Percentiles rank a stretch among this genome's conserved stretches.
phyloP scores from a whole-genome alignment of 2,329 filamentous ascomycete species.

The Cercospora brassicicola region DNA sequence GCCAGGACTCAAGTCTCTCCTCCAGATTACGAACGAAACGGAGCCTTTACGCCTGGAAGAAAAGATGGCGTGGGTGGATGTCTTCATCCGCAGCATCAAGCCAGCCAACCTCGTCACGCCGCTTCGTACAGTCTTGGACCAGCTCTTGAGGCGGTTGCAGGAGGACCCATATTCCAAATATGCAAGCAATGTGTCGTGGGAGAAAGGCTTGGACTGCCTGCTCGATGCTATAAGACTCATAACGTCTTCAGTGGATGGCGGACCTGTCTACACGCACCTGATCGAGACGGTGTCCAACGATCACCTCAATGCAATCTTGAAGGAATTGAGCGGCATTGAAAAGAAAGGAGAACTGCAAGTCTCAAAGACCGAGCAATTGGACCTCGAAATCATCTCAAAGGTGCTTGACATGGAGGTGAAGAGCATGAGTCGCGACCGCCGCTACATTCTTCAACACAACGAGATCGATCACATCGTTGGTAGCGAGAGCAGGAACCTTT shows the following conservation, averaged over 20 bases:
- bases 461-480: conserved; percentile 66
- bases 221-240: conserved; percentile 29
- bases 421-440: conserved; percentile 67
- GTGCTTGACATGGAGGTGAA: conserved; percentile 70
- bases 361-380: conserved; percentile 47
- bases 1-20: conserved; percentile 62
- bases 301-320: conserved; percentile 32
- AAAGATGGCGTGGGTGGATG: conserved; percentile 74
- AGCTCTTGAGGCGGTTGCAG: conserved; percentile 68
- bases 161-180: conserved; percentile 56
- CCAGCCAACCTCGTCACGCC: conserved; percentile 74
- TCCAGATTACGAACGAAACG: conserved; percentile 57
- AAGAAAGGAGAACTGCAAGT: conserved; percentile 34
- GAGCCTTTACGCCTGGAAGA: conserved; percentile 52
- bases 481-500: conserved; percentile 72
- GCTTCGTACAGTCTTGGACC: conserved; percentile 73
- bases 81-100: conserved; percentile 75
- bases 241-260: conserved; percentile 27
- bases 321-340: conserved; percentile 36
- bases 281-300: conserved; percentile 36
- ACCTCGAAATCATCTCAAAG: conserved; percentile 65
- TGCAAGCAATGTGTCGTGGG: conserved; percentile 62
- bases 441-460: conserved; percentile 61
- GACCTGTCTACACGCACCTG: conserved; percentile 34
- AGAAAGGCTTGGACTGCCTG: conserved; percentile 55